Conservation (phyloP, 345 rosid species). For the Arabis hirsuta region DNA sequence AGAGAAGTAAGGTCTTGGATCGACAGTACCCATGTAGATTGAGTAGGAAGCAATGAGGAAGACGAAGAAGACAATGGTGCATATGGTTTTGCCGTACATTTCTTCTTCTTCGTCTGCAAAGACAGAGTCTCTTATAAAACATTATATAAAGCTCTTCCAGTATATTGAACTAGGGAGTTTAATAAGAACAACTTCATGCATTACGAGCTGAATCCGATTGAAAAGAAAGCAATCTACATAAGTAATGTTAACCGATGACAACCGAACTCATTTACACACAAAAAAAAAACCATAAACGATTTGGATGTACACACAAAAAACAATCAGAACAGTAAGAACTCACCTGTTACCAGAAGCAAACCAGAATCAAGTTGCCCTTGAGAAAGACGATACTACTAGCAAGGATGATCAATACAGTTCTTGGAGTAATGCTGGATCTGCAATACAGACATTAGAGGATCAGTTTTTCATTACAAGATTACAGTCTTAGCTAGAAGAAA, state of each 20-base stretch:
- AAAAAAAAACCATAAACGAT: too few species aligned
- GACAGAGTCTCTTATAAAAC: background rate
- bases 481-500: too few species aligned
- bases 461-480: too few species aligned
- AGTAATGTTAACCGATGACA: background rate
- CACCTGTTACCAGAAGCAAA: too few species aligned
- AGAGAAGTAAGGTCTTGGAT: conserved; percentile 60
- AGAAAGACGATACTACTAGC: too few species aligned
- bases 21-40: conserved; percentile 45
- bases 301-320: too few species aligned
- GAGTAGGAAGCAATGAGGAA: conserved; percentile 47
- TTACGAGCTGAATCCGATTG: background rate
- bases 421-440: too few species aligned
- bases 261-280: background rate
- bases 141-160: background rate
- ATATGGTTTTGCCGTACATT: conserved; percentile 47
- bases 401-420: too few species aligned
- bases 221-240: too few species aligned
- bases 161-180: background rate
- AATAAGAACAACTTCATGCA: background rate
- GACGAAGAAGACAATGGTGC: conserved; percentile 45
- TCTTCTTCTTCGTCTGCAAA: conserved; percentile 17
- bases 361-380: too few species aligned
- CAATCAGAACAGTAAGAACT: too few species aligned
- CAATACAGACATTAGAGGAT: too few species aligned